Evolutionary conservation across 768 basidiomycete genomes (phyloP), one percentile per base, ranked within the genome.

Genomic region (Psilocybe cyanescens): DNA sequence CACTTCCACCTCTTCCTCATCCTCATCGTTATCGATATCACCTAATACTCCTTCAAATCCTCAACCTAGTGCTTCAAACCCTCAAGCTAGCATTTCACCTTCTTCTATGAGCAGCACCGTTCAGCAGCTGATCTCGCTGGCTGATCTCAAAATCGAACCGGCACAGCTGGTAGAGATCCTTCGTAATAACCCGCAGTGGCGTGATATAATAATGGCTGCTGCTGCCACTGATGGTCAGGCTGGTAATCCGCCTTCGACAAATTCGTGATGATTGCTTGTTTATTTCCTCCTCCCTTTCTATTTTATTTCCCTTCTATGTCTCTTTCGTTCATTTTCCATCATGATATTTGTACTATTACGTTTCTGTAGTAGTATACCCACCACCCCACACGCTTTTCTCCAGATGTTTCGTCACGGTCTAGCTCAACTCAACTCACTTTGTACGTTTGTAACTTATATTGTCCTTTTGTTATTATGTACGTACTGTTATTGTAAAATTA

Each of bases 101-200:
- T 6, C 44, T 29, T 62, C 59, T 17, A 29, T 8, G 54, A 37
- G 4, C 31, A 30, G 61, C 58, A 57, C 61, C 64, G 39, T 55
- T 65, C 63, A 68, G 29, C 70, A 75, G 51, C 64, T 77, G 4
- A 65, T 70, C 31, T 68, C 75, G 2, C 58, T 80, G 19, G 72
- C 78, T 14, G 67, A 70, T 33, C 60, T 79, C 37, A 71, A 78
- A 45, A 73, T 76, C 33, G 62, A 71, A n/a, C 51, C 51, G 11
- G 31, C 30, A 24, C 77, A 79, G 61, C 71, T 81, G 8, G 71
- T 73, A 16, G 75, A 78, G 28, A 65, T 79, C 29, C 67, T 81
- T 50, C 70, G 73, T 17, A 71, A 70, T 19, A 79, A 81, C 59
- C 74, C 80, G 1, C 73, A 79, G 44, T 64, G 81, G 51, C 71